These are phyloP conservation scores for Ophiorrhiza pumila DNA, from an alignment of 257 asterid genomes.

Conservation along the genomic window DNA sequence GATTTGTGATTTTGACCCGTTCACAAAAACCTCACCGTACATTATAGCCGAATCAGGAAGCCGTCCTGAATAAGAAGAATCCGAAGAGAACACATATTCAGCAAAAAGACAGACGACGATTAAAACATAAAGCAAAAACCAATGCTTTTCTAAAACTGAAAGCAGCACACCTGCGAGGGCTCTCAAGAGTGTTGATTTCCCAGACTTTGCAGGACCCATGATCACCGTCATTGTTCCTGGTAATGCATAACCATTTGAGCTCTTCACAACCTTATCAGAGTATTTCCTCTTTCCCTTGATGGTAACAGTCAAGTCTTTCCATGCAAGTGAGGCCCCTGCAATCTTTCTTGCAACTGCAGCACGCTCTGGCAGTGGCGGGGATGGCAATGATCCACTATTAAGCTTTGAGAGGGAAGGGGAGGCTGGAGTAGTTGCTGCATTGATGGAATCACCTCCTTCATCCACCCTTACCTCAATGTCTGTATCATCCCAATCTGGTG, in stretches of 20 bases:
- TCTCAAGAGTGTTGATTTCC: constrained; percentile 95
- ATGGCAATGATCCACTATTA: constrained; percentile 76
- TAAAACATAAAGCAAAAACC: neutral
- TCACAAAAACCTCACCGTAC: constrained; percentile 86
- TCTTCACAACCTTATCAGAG: constrained; percentile 87
- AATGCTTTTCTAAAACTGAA: constrained; percentile 11
- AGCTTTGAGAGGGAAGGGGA: constrained; percentile 92
- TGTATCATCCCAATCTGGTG: constrained; percentile 95
- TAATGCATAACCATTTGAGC: constrained; percentile 86
- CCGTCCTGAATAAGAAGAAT: constrained; percentile 58
- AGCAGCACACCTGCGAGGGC: constrained; percentile 77
- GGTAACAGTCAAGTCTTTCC: constrained; percentile 93
- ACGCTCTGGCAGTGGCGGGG: constrained; percentile 82
- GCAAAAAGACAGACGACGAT: neutral
- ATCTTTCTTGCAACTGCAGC: constrained; percentile 55
- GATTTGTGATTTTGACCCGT: constrained; percentile 66
- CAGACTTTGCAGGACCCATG: constrained; percentile 99
- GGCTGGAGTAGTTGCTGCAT: constrained; percentile 67
- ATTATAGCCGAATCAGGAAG: constrained; percentile 74
- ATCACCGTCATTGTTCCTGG: constrained; percentile 99
- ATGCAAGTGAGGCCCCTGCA: constrained; percentile 85
- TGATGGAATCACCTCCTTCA: constrained; percentile 79
- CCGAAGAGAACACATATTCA: neutral
- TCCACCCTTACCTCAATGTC: constrained; percentile 79
- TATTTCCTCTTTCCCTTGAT: constrained; percentile 89